A percentile compares a stretch with the other conserved stretches of the same genome.
Conservation (phyloP, 192 early-diverging fungal species). For the Coemansia sp. region DNA sequence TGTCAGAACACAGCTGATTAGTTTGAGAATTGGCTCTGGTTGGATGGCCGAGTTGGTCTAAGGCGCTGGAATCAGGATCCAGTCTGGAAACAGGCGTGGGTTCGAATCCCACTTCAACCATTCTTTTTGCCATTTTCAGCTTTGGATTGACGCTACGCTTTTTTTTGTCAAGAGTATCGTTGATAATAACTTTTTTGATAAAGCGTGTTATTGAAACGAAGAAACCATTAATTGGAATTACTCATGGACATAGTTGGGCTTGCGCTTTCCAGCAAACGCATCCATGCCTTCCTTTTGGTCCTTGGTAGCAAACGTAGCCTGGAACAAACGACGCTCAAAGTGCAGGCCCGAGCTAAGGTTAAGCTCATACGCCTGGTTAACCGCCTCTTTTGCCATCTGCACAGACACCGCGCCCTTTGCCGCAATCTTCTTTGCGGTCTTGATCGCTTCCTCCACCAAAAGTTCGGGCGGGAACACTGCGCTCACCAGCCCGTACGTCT, state of each 20-base stretch:
- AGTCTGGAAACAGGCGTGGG: constrained; percentile 4
- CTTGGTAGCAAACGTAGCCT: constrained; percentile 82
- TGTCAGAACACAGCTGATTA: background rate
- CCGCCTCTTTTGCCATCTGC: constrained; percentile 96
- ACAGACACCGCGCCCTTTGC: constrained; percentile 79
- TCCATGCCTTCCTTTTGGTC: constrained; percentile 98
- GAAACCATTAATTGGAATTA: constrained; percentile 21
- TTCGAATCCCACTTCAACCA: constrained; percentile 12
- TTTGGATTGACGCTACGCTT: background rate
- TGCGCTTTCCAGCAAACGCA: constrained; percentile 92
- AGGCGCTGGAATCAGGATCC: background rate
- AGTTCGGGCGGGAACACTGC: constrained; percentile 82
- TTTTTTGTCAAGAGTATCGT: background rate
- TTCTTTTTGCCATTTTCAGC: background rate
- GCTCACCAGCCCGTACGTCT: constrained; percentile 82
- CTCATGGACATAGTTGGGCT: constrained; percentile 82
- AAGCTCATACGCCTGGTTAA: constrained; percentile 92
- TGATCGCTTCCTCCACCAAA: constrained; percentile 84
- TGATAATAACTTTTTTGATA: background rate
- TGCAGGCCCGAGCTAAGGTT: constrained; percentile 78
- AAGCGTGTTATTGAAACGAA: background rate
- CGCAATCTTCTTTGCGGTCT: constrained; percentile 88
- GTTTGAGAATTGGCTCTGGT: background rate
- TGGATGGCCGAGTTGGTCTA: constrained; percentile 7
- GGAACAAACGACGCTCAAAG: constrained; percentile 95